A percentile compares a stretch with the other conserved stretches of the same genome.
Evolutionary conservation across 305 asterid species (phyloP).

Genomic region (Solanum hybrid): DNA sequence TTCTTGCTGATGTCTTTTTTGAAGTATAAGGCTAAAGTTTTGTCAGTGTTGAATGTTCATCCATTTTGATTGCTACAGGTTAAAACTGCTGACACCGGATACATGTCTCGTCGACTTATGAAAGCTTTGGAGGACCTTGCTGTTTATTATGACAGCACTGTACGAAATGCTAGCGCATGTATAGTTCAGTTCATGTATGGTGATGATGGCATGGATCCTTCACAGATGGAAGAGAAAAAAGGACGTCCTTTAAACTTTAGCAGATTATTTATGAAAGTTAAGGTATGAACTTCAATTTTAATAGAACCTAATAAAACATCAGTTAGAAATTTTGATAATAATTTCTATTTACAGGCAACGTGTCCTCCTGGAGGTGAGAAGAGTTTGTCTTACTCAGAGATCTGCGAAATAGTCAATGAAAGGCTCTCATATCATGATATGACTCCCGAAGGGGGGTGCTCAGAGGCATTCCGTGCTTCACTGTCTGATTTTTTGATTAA

Average conservation of each 20-base stretch:
- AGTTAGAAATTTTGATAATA: constrained; percentile 5
- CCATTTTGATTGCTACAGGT: constrained; percentile 42
- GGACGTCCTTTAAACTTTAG: constrained; percentile 82
- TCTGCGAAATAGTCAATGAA: constrained; percentile 25
- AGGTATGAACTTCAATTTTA: constrained; percentile 33
- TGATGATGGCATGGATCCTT: constrained; percentile 97
- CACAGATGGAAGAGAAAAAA: constrained; percentile 84
- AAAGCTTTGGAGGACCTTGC: constrained; percentile 89
- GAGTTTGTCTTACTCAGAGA: constrained; percentile 43
- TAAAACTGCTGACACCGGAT: constrained; percentile 97
- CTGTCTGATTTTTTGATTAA: constrained; percentile 42
- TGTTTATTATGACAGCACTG: constrained; percentile 72
- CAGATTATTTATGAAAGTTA: constrained; percentile 80
- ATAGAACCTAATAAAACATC: background rate
- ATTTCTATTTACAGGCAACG: constrained; percentile 59
- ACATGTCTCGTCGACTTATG: constrained; percentile 95
- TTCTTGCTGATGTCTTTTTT: background rate
- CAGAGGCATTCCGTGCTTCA: constrained; percentile 54
- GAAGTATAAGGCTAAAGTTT: background rate
- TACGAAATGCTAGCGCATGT: constrained; percentile 76
- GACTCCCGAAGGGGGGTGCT: constrained; percentile 37
- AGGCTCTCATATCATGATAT: constrained; percentile 34
- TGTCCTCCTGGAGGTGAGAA: constrained; percentile 63
- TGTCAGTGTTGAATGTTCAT: background rate
- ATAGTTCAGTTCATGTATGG: constrained; percentile 85